These are phyloP conservation scores for Evernia prunastri DNA, from an alignment of 495 filamentous ascomycete genomes.

Conservation along the genomic window DNA sequence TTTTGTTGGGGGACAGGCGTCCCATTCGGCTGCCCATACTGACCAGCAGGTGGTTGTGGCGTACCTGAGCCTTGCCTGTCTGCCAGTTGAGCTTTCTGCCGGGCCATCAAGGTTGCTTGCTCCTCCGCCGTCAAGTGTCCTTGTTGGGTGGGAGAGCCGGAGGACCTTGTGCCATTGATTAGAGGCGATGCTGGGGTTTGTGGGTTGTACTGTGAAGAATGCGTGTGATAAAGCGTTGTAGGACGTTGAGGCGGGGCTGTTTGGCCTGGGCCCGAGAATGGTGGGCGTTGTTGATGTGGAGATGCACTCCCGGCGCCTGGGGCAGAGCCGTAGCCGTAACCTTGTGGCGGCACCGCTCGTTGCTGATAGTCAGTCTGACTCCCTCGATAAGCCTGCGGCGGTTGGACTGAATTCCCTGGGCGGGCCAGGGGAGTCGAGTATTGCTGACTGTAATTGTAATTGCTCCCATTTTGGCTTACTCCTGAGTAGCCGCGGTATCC, in stretches of 20 bases:
- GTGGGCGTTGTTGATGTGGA: conserved; percentile 32
- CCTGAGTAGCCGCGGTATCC: conserved; percentile 35
- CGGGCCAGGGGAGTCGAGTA: conserved; percentile 21
- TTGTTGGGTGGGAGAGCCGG: conserved; percentile 10
- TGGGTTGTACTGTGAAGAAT: conserved; percentile 28
- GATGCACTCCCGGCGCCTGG: conserved; percentile 32
- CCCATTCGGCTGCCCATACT: conserved; percentile 37
- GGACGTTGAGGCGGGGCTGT: conserved; percentile 30
- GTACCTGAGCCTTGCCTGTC: conserved; percentile 38
- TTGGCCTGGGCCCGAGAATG: conserved; percentile 29
- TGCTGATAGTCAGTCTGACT: conserved; percentile 37
- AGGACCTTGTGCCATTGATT: conserved; percentile 35
- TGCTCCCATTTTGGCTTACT: conserved; percentile 27
- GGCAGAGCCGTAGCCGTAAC: conserved; percentile 23
- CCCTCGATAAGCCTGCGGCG: conserved; percentile 37
- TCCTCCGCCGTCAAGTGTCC: conserved; percentile 30
- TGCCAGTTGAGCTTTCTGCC: conserved; percentile 41
- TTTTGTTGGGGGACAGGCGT: conserved; percentile 35
- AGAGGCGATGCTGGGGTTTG: conserved; percentile 32
- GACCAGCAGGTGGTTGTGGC: conserved; percentile 33
- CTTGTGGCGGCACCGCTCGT: conserved; percentile 33
- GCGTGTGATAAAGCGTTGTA: conserved; percentile 29
- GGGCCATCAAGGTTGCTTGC: conserved; percentile 42
- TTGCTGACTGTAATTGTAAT: conserved; percentile 24
- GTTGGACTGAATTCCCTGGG: conserved; percentile 28